These are phyloP conservation scores for Fusarium transvaalense DNA, from an alignment of 2,329 filamentous ascomycete species.

Conservation along the genomic window DNA sequence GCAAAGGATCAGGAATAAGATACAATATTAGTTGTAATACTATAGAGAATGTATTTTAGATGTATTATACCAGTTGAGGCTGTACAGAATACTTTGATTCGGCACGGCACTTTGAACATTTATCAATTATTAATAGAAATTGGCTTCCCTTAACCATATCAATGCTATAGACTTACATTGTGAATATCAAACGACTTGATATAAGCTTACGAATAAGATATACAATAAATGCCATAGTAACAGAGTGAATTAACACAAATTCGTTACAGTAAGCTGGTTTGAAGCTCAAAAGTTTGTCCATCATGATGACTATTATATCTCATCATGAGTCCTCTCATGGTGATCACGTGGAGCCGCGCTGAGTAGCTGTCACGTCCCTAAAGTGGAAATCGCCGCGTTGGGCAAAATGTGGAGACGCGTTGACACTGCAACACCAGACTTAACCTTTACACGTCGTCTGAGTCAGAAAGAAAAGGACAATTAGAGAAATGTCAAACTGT, in stretches of 20 bases:
- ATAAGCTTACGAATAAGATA: neutral
- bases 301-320: neutral
- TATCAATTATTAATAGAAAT: neutral
- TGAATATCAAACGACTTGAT: neutral
- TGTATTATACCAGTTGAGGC: neutral
- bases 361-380: neutral
- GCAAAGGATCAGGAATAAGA: slow-evolving; percentile 47
- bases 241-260: too few relatives aligned
- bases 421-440: slow-evolving; percentile 32
- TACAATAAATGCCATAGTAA: neutral
- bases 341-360: slow-evolving; percentile 33
- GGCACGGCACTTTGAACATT: neutral
- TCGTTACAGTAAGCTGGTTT: too few relatives aligned
- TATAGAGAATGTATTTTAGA: slow-evolving; percentile 1
- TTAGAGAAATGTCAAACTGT: slow-evolving; percentile 21
- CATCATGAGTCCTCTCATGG: neutral
- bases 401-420: slow-evolving; percentile 46
- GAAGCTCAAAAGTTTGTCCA: neutral
- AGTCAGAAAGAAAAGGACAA: slow-evolving; percentile 10
- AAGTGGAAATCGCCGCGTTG: slow-evolving; percentile 29
- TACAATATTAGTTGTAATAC: slow-evolving; percentile 21
- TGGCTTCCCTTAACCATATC: neutral
- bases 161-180: neutral
- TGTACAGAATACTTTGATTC: neutral
- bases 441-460: slow-evolving; percentile 7